phyloP scores from a whole-genome alignment of 306 rosid species.

The Cucurbita maxima region DNA sequence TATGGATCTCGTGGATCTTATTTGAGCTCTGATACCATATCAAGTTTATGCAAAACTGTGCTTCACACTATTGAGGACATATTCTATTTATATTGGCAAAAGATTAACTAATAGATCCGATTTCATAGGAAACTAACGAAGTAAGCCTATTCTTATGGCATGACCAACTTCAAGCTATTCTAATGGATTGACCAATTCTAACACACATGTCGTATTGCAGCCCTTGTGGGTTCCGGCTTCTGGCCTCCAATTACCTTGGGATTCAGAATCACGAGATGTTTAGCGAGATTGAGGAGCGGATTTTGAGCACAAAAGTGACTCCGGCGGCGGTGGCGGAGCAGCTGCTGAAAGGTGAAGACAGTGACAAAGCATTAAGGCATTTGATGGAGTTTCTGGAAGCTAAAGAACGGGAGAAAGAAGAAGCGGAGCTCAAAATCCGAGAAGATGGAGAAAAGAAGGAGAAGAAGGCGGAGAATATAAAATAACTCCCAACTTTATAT shows the following conservation, averaged over 20 bases:
- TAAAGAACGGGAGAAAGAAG: constrained; percentile 16
- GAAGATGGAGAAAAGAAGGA: constrained; percentile 1
- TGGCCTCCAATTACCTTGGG: constrained; percentile 26
- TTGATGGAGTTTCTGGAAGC: constrained; percentile 15
- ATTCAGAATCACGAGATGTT: constrained; percentile 17
- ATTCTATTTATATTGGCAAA: no score
- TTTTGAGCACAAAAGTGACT: constrained; percentile 12
- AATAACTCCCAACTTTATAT: no score
- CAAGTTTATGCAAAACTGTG: no score
- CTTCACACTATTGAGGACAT: no score
- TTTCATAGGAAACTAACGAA: no score
- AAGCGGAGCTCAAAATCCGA: constrained; percentile 4
- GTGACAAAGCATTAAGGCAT: constrained; percentile 1
- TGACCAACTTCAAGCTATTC: no score
- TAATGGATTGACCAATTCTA: no score
- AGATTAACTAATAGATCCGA: no score
- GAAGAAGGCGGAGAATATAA: background rate
- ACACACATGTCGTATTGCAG: constrained; percentile 43
- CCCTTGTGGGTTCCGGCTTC: constrained; percentile 17
- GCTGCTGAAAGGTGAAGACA: constrained; percentile 11
- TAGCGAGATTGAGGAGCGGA: constrained; percentile 9
- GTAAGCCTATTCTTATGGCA: no score
- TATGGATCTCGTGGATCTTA: no score
- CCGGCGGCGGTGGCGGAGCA: constrained; percentile 31
- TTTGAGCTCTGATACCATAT: no score